Evolutionary conservation across 2,329 filamentous ascomycete genomes (phyloP).

Genomic region (Blastomyces emzantsi): DNA sequence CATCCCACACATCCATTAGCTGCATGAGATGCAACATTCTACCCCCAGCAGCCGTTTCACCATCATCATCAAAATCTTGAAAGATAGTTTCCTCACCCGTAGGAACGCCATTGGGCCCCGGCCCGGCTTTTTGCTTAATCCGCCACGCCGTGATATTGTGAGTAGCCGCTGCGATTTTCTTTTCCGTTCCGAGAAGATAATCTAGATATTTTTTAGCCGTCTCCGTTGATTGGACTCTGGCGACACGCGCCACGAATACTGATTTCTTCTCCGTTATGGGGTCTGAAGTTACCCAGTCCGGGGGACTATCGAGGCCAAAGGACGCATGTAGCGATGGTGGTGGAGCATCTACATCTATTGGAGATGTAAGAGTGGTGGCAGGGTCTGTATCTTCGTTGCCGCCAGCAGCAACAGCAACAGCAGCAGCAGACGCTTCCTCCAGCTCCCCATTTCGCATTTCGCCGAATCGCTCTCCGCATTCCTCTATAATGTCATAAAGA

Average conservation of each 20-base stretch:
- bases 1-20: slow-evolving; percentile 87
- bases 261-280: slow-evolving; percentile 74
- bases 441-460: slow-evolving; percentile 43
- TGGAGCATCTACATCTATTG: slow-evolving; percentile 18
- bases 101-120: slow-evolving; percentile 25
- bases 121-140: slow-evolving; percentile 39
- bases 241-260: slow-evolving; percentile 72
- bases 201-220: slow-evolving; percentile 63
- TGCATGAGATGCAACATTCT: slow-evolving; percentile 84
- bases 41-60: slow-evolving; percentile 83
- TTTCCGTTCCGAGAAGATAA: slow-evolving; percentile 72
- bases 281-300: slow-evolving; percentile 65
- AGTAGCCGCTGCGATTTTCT: slow-evolving; percentile 73
- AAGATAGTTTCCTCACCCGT: slow-evolving; percentile 47
- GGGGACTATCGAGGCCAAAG: slow-evolving; percentile 33
- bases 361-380: slow-evolving; percentile 16
- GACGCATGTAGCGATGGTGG: slow-evolving; percentile 23
- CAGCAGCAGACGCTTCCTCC: not conserved
- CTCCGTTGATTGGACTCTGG: slow-evolving; percentile 56
- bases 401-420: not conserved
- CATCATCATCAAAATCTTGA: slow-evolving; percentile 94
- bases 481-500: slow-evolving; percentile 82
- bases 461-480: slow-evolving; percentile 40
- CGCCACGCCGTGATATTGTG: slow-evolving; percentile 97
- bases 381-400: slow-evolving; percentile 16